These are phyloP conservation scores for Didymella segeticola DNA, from an alignment of 2,329 filamentous ascomycete species.

Conservation along the genomic window DNA sequence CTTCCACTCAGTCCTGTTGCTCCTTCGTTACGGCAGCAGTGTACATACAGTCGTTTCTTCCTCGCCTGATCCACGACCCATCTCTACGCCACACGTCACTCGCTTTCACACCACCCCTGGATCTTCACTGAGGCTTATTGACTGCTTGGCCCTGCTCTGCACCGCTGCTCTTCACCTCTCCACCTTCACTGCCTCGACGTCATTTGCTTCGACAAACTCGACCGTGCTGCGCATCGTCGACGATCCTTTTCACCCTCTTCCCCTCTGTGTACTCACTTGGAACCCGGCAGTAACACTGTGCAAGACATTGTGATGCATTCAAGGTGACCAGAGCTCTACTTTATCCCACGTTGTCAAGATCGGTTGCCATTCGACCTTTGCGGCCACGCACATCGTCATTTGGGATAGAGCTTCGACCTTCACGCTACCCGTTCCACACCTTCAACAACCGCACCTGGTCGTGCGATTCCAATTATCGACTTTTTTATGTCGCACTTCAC, in stretches of 20 bases:
- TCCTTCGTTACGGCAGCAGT: constrained; percentile 44
- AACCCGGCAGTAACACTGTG: constrained; percentile 7
- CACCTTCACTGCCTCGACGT: constrained; percentile 13
- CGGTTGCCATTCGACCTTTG: constrained; percentile 17
- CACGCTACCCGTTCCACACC: constrained; percentile 6
- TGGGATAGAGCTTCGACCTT: constrained; percentile 26
- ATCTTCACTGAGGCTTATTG: constrained; percentile 17
- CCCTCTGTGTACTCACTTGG: constrained; percentile 5
- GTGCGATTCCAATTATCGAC: constrained; percentile 18
- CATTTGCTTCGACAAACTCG: constrained; percentile 16
- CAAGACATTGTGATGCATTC: constrained; percentile 40
- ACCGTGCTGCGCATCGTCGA: constrained; percentile 33
- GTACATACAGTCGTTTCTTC: constrained; percentile 23
- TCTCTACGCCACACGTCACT: constrained; percentile 19
- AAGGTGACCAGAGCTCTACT: constrained; percentile 30
- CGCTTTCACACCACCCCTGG: constrained; percentile 13
- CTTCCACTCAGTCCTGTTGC: constrained; percentile 37
- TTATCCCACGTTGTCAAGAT: constrained; percentile 32
- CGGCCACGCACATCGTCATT: constrained; percentile 18
- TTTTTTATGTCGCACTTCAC: constrained; percentile 14
- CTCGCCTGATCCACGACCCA: constrained; percentile 18
- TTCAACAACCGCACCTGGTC: constrained; percentile 22
- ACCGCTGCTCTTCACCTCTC: constrained; percentile 14
- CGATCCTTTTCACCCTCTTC: constrained; percentile 2
- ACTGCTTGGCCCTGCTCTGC: constrained; percentile 8